Base-by-base conservation (phyloP, 2,329 filamentous ascomycete species). In the Pseudogymnoascus sp. region DNA sequence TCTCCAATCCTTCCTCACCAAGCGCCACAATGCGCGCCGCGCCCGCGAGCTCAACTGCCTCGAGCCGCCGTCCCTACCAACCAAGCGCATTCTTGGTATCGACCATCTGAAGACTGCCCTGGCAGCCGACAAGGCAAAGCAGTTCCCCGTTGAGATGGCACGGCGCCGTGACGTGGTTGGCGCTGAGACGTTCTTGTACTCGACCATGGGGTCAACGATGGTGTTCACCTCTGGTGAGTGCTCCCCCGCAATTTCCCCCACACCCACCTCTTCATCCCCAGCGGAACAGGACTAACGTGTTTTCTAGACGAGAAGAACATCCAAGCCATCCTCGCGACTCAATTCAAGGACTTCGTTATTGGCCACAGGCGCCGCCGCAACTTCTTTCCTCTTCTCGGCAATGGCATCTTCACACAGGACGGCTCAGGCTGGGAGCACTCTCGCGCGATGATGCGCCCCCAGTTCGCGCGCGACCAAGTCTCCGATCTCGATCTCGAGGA, bases 401-500 rank as follows among this genome's bases (percentile, higher is more conserved):
- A 66, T 60, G 70, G 70, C 8, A 71, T 72, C 18, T 72, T 72
- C 57, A 67, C 69, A 2, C 65, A 68, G 25, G 69, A 72, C 61
- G 70, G 70, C 12, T 60, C 63, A 16, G 60, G 58, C 8, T 72
- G 70, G 70, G 66, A 69, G 43, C 67, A 68, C 58, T 70, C 68
- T 0, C 50, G 70, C 9, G 74, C 77, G 6, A 74, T 83, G 70
- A 75, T 86, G 57, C 74, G 81, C 9, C 83, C 82, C 0, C 77
- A 80, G 64, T 84, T 84, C 64, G 75, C 78, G 5, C 72, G 79
- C 8, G 79, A 81, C 62, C 79, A 83, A 70, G 74, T 83, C 41
- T 84, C 85, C 35, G 88, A 93, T 70, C 76, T 93, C 34, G 78
- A 84, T 32, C 82, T 87, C 61, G 86, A 90, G 65, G 88, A 92